Evolutionary conservation across 2,329 filamentous ascomycete genomes (phyloP), one percentile per base, ranked within the genome.

Genomic region (Hysterium pulicare): DNA sequence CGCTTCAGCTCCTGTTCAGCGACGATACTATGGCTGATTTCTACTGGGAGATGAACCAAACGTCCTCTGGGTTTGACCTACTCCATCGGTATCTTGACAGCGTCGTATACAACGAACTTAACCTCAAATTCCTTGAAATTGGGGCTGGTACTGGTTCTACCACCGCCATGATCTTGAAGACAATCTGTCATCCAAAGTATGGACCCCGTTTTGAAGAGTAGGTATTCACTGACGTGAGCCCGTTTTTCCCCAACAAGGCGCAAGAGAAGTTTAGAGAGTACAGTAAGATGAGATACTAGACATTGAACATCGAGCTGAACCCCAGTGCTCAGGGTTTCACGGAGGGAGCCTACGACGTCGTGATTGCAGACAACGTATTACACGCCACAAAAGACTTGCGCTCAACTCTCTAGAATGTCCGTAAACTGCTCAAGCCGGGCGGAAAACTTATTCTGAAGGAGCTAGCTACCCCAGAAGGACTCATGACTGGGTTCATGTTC

Each of bases 391-490:
- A 11, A 9, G 31, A 36, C 15, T 28, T 49, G 8, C 24, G 11
- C 4, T 16, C 28, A 8, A 48, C 46, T 3, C 35, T 50, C 4
- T 20, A 13, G 16, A 44, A 48, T 24, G 28, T 41, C 4, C 35
- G 35, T 4, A 39, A 36, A 15, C 24, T 47, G n/a, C 43, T 45
- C 6, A 21, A 23, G 13, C 68, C 71, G 0, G 69, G 65, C 2
- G 73, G 72, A 1, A 62, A 69, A 22, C 49, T 77, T 1, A 17
- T 41, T n/a, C 30, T 73, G 0, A 42, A 65, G 7, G 72, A 76
- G 41, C 45, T 68, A 3, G 61, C 58, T 4, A 35, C 26, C 13
- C 26, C 31, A 50, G 11, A 46, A 17, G 8, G 16, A 13, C 26
- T 41, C 7, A 7, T 7, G 22, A 46, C 4, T 48, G 61, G 38